Percentiles rank a stretch among this genome's conserved stretches.
phyloP scores from a whole-genome alignment of 2,329 filamentous ascomycete species.

The Sclerotinia sclerotiorum region DNA sequence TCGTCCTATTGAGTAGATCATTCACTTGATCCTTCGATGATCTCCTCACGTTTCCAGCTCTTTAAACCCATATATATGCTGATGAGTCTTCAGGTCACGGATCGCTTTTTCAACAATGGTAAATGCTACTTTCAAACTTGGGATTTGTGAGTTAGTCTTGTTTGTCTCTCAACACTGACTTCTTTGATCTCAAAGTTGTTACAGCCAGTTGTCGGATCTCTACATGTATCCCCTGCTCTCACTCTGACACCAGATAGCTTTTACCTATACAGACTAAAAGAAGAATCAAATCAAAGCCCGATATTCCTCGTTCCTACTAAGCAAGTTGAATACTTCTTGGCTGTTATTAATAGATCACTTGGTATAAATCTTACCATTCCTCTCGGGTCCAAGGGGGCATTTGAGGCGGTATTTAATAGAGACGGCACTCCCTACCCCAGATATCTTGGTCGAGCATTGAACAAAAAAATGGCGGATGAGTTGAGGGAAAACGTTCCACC shows the following conservation, averaged over 20 bases:
- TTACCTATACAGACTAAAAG: slow-evolving; percentile 59
- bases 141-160: slow-evolving; percentile 65
- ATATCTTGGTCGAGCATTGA: slow-evolving; percentile 61
- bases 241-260: slow-evolving; percentile 50
- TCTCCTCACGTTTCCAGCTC: background rate
- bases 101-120: slow-evolving; percentile 50
- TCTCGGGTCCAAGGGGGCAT: slow-evolving; percentile 49
- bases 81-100: slow-evolving; percentile 15
- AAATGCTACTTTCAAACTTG: slow-evolving; percentile 63
- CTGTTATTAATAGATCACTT: slow-evolving; percentile 62
- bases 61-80: slow-evolving; percentile 16
- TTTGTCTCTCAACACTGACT: slow-evolving; percentile 1
- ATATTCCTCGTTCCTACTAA: slow-evolving; percentile 65
- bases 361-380: slow-evolving; percentile 59
- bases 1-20: background rate
- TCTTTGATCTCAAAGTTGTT: background rate
- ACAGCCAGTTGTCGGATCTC: background rate
- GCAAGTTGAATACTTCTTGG: slow-evolving; percentile 65
- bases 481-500: slow-evolving; percentile 39
- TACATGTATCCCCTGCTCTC: background rate
- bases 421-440: slow-evolving; percentile 63
- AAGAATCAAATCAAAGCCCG: slow-evolving; percentile 49
- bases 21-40: slow-evolving; percentile 9
- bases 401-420: slow-evolving; percentile 61
- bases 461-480: slow-evolving; percentile 40